Evolutionary conservation across 2,329 filamentous ascomycete genomes (phyloP), one percentile per base, ranked within the genome.

Genomic region (Cladobotryum protrusum): DNA sequence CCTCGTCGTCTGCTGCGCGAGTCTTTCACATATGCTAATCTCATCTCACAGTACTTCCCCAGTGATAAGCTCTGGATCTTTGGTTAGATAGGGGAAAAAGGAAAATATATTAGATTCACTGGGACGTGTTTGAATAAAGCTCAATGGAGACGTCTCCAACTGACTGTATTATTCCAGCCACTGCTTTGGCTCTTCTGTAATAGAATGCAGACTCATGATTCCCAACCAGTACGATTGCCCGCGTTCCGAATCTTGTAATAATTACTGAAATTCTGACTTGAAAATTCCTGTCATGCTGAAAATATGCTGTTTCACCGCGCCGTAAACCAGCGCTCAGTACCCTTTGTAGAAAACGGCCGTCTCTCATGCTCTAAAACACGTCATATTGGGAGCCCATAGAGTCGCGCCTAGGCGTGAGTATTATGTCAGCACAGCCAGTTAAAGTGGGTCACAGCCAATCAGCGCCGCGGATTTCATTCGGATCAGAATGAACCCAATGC

Each of bases 31-130:
- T 33, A n/a, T 6, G n/a, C 15, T 35, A 15, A 17, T 3, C 18
- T 39, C 42, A 12, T 46, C 43, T 36, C 49, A 9, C 18, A 79
- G 76, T 81, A 81, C 70, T 80, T 80, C 68, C 55, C 67, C 47
- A 76, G 75, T 49, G 74, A 79, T 58, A 70, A 73, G 65, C 76
- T 80, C 65, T 79, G 72, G 73, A 78, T 80, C 67, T 80, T 80
- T 59, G 75, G 70, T 61, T 80, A 76, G 20, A 19, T 8, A 44
- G n/a, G n/a, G 19, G 45, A n/a, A 13, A 42, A 13, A 42, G 33
- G 14, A 32, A 20, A 14, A 43, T n/a, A 3, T 24, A 8, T 14
- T 14, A 24, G 19, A 19, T 20, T 29, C n/a, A 14, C 17, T 42
- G 29, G 42, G 24, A n/a, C n/a, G 2, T 33, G 42, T 5, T 44